These are phyloP conservation scores for Saccharomycopsis lassenensis DNA, from an alignment of 805 yeast genomes.

Conservation along the genomic window DNA sequence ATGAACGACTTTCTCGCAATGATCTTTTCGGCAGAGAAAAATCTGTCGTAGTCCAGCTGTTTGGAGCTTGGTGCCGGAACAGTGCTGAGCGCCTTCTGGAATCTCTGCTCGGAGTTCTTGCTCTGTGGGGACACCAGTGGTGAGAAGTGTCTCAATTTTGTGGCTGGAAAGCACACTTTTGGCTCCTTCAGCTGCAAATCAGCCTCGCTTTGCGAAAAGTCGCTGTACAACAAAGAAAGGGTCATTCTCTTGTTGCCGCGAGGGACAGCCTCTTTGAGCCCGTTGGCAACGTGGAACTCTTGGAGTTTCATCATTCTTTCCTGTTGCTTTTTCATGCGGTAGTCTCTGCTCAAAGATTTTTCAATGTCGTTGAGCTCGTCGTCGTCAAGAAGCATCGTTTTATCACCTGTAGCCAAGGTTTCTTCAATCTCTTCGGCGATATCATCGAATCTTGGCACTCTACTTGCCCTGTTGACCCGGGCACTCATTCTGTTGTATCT, in stretches of 20 bases:
- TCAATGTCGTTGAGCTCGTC: constrained; percentile 10
- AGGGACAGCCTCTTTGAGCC: constrained; percentile 1
- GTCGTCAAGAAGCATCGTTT: constrained; percentile 11
- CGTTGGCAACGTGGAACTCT: constrained; percentile 5
- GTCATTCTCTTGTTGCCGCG: constrained; percentile 8
- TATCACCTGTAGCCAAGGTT: constrained; percentile 1
- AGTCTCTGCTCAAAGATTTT: constrained; percentile 7
- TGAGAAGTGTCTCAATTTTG: constrained; percentile 5
- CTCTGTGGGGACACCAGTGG: neutral
- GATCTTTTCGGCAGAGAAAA: neutral
- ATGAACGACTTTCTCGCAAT: constrained; percentile 8
- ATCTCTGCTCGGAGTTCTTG: constrained; percentile 1
- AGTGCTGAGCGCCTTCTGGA: neutral
- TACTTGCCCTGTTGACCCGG: no score
- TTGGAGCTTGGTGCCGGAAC: neutral
- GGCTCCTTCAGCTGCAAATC: neutral
- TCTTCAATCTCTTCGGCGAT: constrained; percentile 9
- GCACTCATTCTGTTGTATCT: no score
- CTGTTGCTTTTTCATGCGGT: constrained; percentile 9
- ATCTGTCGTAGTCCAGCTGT: neutral
- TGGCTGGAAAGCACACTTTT: constrained; percentile 1
- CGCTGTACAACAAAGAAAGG: constrained; percentile 9
- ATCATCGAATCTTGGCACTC: no score
- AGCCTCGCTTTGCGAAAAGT: constrained; percentile 1
- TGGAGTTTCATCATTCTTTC: constrained; percentile 10